Percentiles rank a stretch among this genome's conserved stretches.
These are phyloP conservation scores for Capsicum baccatum DNA, from an alignment of 257 asterid species.

Conservation along the genomic window DNA sequence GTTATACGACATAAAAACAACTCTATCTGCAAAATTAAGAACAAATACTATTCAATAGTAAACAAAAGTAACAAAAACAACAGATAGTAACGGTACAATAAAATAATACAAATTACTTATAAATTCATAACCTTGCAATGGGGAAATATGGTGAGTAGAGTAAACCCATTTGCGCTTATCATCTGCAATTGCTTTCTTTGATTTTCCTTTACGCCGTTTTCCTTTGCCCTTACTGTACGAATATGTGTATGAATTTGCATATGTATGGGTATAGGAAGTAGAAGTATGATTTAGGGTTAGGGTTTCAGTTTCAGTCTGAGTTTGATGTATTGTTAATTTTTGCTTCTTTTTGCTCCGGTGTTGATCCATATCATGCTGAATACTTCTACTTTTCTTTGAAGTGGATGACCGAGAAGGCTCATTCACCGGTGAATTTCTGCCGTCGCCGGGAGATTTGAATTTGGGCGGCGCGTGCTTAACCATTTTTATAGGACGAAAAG, in stretches of 20 bases:
- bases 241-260: slow-evolving; percentile 25
- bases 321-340: slow-evolving; percentile 42
- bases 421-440: slow-evolving; percentile 26
- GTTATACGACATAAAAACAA: slow-evolving; percentile 74
- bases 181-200: slow-evolving; percentile 31
- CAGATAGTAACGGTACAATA: too few species aligned
- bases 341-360: slow-evolving; percentile 24
- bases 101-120: not conserved
- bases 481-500: not conserved
- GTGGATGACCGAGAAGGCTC: not conserved
- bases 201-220: slow-evolving; percentile 30
- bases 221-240: not conserved
- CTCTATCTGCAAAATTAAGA: slow-evolving; percentile 52
- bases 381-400: not conserved
- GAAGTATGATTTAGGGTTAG: slow-evolving; percentile 40
- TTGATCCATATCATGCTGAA: not conserved
- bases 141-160: slow-evolving; percentile 57
- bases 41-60: too few species aligned
- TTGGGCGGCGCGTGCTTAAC: slow-evolving; percentile 36
- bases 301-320: slow-evolving; percentile 33
- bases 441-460: slow-evolving; percentile 26
- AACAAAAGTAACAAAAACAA: too few species aligned
- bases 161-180: slow-evolving; percentile 68
- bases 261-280: slow-evolving; percentile 35
- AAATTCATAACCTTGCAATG: slow-evolving; percentile 44